Evolutionary conservation across 257 asterid genomes (phyloP).

Genomic region (Rehmannia glutinosa): DNA sequence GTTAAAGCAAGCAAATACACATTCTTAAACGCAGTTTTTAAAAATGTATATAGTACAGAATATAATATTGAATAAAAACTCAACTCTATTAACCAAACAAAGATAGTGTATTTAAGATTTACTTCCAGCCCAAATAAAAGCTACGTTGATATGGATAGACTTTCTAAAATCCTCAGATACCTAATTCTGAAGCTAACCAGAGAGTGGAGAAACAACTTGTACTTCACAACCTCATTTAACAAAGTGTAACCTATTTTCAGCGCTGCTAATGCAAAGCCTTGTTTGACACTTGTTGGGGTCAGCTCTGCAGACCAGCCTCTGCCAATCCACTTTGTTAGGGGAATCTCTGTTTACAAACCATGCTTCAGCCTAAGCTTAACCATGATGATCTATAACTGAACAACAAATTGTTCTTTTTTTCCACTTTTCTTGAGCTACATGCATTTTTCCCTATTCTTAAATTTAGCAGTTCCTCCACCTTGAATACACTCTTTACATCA

Average conservation of each 20-base stretch:
- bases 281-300: background rate
- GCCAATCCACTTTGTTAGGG: background rate
- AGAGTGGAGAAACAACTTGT: background rate
- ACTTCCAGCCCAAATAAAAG: background rate
- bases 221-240: background rate
- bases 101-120: background rate
- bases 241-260: background rate
- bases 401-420: too few species aligned
- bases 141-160: too few species aligned
- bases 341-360: background rate
- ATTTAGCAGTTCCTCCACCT: background rate
- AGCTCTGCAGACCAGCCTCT: background rate
- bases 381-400: too few species aligned
- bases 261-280: background rate
- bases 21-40: background rate
- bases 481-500: too few species aligned
- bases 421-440: too few species aligned
- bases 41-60: background rate
- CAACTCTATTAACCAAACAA: background rate
- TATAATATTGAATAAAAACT: background rate
- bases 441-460: too few species aligned
- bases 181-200: too few species aligned
- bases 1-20: slow-evolving; percentile 18
- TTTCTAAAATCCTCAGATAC: too few species aligned
- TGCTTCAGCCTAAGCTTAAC: too few species aligned